A percentile compares a stretch with the other conserved stretches of the same genome.
Evolutionary conservation across 2,329 filamentous ascomycete species (phyloP).

Genomic region (Berkeleyomyces rouxiae): DNA sequence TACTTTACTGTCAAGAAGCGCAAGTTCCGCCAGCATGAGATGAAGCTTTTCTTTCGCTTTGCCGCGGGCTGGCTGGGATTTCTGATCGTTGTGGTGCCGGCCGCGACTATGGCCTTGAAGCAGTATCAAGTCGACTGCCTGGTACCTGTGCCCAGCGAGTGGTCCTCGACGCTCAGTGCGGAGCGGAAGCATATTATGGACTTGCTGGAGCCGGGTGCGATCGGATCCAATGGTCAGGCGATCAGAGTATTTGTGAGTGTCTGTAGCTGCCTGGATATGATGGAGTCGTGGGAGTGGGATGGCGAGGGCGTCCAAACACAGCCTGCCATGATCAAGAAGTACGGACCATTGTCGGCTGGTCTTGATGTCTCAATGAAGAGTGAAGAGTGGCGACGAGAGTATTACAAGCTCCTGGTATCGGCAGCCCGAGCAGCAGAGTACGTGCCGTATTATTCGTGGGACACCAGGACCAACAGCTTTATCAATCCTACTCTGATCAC

Average conservation of each 20-base stretch:
- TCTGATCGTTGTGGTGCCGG: conserved; percentile 1
- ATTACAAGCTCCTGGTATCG: conserved; percentile 67
- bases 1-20: conserved; percentile 67
- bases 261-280: conserved; percentile 4
- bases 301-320: conserved; percentile 11
- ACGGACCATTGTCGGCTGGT: conserved; percentile 18
- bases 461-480: conserved; percentile 42
- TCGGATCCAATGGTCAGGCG: conserved; percentile 1
- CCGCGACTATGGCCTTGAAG: conserved; percentile 2
- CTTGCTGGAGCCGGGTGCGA: conserved; percentile 7
- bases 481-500: conserved; percentile 60
- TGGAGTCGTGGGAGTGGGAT: conserved; percentile 10
- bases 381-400: conserved; percentile 72
- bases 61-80: conserved; percentile 8
- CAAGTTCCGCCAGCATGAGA: conserved; percentile 51
- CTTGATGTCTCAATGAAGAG: conserved; percentile 59
- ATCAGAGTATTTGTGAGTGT: conserved; percentile 1
- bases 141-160: conserved; percentile 12
- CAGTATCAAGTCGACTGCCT: conserved; percentile 9
- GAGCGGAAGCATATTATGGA: conserved; percentile 6
- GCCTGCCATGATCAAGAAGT: conserved; percentile 3
- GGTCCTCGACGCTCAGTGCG: background rate
- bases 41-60: conserved; percentile 50
- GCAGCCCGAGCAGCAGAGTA: conserved; percentile 63
- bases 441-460: conserved; percentile 61